Evolutionary conservation across 176 grass and related monocot species (phyloP).

Genomic region (Triticum urartu): DNA sequence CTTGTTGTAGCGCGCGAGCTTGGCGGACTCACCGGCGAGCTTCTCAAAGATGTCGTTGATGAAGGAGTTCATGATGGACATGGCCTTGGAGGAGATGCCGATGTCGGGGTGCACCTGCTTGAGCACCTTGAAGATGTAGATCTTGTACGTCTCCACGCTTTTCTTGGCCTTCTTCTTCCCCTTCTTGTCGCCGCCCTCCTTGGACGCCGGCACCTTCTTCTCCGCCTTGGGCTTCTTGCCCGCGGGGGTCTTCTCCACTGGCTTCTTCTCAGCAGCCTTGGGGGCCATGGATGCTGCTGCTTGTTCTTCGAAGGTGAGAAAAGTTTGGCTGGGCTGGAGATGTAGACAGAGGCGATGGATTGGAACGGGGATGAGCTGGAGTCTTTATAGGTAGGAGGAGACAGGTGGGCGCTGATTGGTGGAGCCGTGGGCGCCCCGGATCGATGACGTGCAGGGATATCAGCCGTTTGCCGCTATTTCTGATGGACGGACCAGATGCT

Average conservation of each 20-base stretch:
- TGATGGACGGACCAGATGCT: neutral
- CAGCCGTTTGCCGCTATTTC: neutral
- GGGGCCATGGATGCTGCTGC: neutral
- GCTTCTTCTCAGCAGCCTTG: neutral
- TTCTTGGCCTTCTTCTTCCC: slow-evolving; percentile 51
- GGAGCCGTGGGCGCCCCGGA: neutral
- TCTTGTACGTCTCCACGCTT: slow-evolving; percentile 82
- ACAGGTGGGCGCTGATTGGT: slow-evolving; percentile 12
- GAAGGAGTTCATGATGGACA: slow-evolving; percentile 96
- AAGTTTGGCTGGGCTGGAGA: neutral
- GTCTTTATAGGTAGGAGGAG: neutral
- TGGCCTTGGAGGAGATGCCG: slow-evolving; percentile 89
- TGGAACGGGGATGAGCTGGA: neutral
- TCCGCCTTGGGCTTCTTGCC: neutral
- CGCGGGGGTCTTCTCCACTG: neutral
- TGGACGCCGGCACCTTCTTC: neutral
- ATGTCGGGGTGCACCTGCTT: slow-evolving; percentile 93
- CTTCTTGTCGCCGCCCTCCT: slow-evolving; percentile 29
- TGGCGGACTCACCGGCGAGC: slow-evolving; percentile 38
- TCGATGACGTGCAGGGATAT: neutral
- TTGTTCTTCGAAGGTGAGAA: neutral
- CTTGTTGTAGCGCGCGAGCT: slow-evolving; percentile 52
- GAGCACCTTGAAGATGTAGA: slow-evolving; percentile 96
- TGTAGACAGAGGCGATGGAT: neutral
- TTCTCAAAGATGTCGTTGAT: slow-evolving; percentile 93